A percentile compares a stretch with the other conserved stretches of the same genome.
Evolutionary conservation across 352 stramenopile genomes (phyloP).

Genomic region (Achlya hypogyna): DNA sequence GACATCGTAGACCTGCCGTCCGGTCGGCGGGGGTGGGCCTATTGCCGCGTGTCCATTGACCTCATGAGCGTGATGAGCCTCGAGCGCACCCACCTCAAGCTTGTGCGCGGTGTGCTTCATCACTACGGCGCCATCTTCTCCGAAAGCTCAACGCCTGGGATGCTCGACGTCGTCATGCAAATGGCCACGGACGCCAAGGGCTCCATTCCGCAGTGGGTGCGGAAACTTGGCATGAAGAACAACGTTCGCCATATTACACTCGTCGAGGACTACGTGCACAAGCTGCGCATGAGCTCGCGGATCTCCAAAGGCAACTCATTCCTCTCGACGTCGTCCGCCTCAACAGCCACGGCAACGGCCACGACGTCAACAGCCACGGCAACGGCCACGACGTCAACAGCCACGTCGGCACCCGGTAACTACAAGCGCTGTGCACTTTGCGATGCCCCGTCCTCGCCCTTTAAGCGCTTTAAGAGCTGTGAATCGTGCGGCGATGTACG

Average conservation of each 20-base stretch:
- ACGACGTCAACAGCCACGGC: not conserved
- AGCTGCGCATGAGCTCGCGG: conserved; percentile 6
- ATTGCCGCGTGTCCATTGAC: conserved; percentile 5
- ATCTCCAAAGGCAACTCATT: not conserved
- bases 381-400: not conserved
- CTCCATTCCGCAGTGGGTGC: conserved; percentile 7
- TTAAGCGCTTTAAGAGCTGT: not conserved
- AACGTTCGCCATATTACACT: not conserved
- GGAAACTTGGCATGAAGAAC: not conserved
- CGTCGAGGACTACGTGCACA: conserved; percentile 7
- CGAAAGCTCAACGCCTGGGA: not conserved
- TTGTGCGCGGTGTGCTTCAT: conserved; percentile 4
- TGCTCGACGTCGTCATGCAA: conserved; percentile 6
- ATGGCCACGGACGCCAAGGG: conserved; percentile 5
- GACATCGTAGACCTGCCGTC: not conserved
- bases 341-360: not conserved
- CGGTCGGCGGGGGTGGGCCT: conserved; percentile 9
- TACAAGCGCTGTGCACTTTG: not conserved
- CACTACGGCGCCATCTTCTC: conserved; percentile 7
- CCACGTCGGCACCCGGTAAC: not conserved
- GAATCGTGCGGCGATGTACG: conserved; percentile 1
- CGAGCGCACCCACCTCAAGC: not conserved
- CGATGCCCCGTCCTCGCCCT: not conserved
- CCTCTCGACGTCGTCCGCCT: not conserved
- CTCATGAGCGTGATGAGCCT: not conserved